Conservation (phyloP, 2,329 filamentous ascomycete genomes). For the Atkinsonella texensis region DNA sequence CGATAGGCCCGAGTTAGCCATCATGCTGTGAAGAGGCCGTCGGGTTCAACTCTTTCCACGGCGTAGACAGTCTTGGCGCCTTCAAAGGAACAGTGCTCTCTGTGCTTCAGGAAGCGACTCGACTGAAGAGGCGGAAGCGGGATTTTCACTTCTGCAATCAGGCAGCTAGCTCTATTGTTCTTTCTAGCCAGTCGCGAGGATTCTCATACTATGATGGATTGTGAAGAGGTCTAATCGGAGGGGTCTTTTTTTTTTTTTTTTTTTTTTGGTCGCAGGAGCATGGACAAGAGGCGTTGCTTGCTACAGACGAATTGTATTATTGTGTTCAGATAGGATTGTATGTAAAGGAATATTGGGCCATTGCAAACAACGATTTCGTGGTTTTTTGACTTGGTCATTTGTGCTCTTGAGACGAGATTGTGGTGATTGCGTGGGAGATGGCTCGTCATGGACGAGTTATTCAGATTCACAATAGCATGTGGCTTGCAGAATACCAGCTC, state of each 20-base stretch:
- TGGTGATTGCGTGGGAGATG: no score
- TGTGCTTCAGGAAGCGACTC: neutral
- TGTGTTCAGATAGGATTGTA: neutral
- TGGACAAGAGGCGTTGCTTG: slow-evolving; percentile 3
- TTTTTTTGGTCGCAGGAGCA: neutral
- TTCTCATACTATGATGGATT: neutral
- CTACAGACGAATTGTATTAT: neutral
- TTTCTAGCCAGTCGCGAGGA: no score
- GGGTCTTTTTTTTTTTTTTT: neutral
- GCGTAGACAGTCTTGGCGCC: neutral
- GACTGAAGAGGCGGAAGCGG: neutral
- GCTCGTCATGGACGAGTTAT: no score
- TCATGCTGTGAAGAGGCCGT: slow-evolving; percentile 53
- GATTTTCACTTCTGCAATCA: neutral
- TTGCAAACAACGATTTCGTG: no score
- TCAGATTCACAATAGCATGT: no score
- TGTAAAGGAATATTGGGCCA: neutral
- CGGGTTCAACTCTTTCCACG: neutral
- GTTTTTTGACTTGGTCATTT: no score
- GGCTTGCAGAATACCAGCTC: no score
- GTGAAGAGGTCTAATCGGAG: neutral
- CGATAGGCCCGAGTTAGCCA: slow-evolving; percentile 68
- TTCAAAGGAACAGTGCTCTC: neutral
- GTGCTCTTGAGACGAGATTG: no score
- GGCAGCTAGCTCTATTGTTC: no score